A percentile compares a stretch with the other conserved stretches of the same genome.
phyloP scores from a whole-genome alignment of 2,329 filamentous ascomycete species.

The Aspergillus sp. region DNA sequence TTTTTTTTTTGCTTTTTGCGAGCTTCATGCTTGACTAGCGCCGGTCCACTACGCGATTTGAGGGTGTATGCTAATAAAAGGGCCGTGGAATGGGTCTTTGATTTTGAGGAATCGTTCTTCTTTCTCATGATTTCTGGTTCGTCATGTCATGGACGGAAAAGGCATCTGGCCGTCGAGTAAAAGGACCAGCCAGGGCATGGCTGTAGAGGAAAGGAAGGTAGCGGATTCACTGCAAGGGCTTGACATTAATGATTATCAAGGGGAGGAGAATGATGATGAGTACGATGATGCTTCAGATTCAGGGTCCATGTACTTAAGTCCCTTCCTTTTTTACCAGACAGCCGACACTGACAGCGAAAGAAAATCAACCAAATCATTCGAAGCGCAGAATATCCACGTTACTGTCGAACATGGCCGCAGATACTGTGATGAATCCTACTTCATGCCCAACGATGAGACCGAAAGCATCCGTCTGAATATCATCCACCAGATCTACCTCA shows the following conservation, averaged over 20 bases:
- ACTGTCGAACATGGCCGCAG: slow-evolving; percentile 55
- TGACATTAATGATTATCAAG: slow-evolving; percentile 4
- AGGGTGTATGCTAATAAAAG: no score
- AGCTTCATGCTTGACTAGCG: not conserved
- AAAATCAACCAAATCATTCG: slow-evolving; percentile 32
- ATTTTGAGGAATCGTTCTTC: not conserved
- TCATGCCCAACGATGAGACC: slow-evolving; percentile 60
- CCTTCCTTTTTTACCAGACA: not conserved
- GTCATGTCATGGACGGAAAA: slow-evolving; percentile 25
- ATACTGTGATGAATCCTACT: slow-evolving; percentile 57
- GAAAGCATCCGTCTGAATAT: slow-evolving; percentile 59
- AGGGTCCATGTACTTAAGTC: slow-evolving; percentile 18
- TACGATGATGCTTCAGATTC: slow-evolving; percentile 12
- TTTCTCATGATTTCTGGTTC: slow-evolving; percentile 1
- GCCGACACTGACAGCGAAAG: slow-evolving; percentile 12
- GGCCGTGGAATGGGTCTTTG: no score
- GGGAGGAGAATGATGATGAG: slow-evolving; percentile 12
- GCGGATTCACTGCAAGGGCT: not conserved
- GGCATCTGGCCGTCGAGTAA: slow-evolving; percentile 11
- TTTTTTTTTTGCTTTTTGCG: not conserved
- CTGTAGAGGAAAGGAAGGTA: slow-evolving; percentile 4
- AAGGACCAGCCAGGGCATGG: slow-evolving; percentile 7
- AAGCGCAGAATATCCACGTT: slow-evolving; percentile 43
- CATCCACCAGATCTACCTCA: slow-evolving; percentile 57
- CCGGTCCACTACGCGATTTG: no score